Base-by-base conservation (phyloP, 257 asterid species). In the Nicotiana otophora region DNA sequence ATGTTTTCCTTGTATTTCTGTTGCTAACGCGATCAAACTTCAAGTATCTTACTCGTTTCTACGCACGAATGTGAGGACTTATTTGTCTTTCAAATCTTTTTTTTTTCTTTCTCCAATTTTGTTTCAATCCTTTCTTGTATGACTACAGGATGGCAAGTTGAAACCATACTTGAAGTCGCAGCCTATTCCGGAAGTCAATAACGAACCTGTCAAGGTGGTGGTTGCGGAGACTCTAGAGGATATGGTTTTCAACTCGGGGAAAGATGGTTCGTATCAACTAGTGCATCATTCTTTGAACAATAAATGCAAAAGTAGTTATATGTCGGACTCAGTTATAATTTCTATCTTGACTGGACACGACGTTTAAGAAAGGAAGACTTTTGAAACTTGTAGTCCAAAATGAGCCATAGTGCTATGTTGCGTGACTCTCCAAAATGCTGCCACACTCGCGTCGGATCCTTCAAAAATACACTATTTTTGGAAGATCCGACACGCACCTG, bases 181-280 rank as follows among this genome's bases (percentile, higher is more conserved):
- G 86, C 94, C 97, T 76, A 88, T 95, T 84, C 98, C 98, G 0
- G 95, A 93, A 89, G 90, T 83, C 46, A 90, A 92, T 42, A 72
- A 90, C 67, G 98, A 93, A 85, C 94, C 98, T 17, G 98, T 95
- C 58, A 95, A 95, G 86, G 95, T 92, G 82, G 93, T 92, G 5
- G 98, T 95, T 62, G 87, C 90, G 20, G 86, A 90, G 86, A 93
- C 88, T 90, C 83, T 95, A 60, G 86, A 92, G 36, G 97, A 93
- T 58, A 51, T 87, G 72, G 95, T 93, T 46, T 86, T 91, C 89
- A 91, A 90, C 64, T 94, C 97, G 10, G 93, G 94, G 55, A 94
- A 94, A 90, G 91, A 94, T 84, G 97, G 97, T 92, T 75, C 28
- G 28, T 53, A 90, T 53, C 57, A 3, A 4, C 86, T 4, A 63